Base-by-base conservation (phyloP, 2,329 filamentous ascomycete species). In the Neofusicoccum kwambonambiense region DNA sequence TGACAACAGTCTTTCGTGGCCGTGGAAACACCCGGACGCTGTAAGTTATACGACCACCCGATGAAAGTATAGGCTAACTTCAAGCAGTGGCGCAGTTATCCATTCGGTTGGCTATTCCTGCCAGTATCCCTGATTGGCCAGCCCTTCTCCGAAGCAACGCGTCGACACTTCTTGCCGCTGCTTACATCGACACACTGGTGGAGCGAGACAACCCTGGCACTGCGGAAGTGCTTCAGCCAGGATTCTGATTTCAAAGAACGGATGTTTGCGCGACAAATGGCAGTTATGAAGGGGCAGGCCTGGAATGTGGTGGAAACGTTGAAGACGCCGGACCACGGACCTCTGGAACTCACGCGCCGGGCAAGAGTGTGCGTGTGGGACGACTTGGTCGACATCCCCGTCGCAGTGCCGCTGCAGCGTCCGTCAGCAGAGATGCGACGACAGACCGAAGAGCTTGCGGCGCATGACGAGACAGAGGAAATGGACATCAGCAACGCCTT, bases 291-390 rank as follows among this genome's bases (percentile, higher is more conserved):
- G 79, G 95, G 95, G 11, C 95, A 99, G 75, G 95, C 95, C 0
- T 99, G 95, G 93, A 99, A 99, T 75, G 95, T 99, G 0, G 95
- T 99, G 4, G 95, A 99, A 80, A 97, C 95, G 0, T 84, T 99
- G 67, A 99, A 99, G 77, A 91, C 91, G 17, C 83, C 87, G 0
- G 95, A 98, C 73, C 94, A 98, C 74, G 95, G 95, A 0, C 95
- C 95, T 0, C 82, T 99, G 17, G 95, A 98, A 78, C 86, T 99
- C 62, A 98, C 95, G 4, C 86, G 95, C 68, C 86, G 95, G 69
- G 90, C 92, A 56, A 89, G 94, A 71, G 94, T 99, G 17, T 97
- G 93, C 72, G 94, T 99, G 12, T 99, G 95, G 95, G 95, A 99
- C 73, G 95, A 99, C 74, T 82, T 98, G 22, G 95, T 99, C 22